These are phyloP conservation scores for Coniella lustricola DNA, from an alignment of 2,329 filamentous ascomycete genomes.

Conservation along the genomic window DNA sequence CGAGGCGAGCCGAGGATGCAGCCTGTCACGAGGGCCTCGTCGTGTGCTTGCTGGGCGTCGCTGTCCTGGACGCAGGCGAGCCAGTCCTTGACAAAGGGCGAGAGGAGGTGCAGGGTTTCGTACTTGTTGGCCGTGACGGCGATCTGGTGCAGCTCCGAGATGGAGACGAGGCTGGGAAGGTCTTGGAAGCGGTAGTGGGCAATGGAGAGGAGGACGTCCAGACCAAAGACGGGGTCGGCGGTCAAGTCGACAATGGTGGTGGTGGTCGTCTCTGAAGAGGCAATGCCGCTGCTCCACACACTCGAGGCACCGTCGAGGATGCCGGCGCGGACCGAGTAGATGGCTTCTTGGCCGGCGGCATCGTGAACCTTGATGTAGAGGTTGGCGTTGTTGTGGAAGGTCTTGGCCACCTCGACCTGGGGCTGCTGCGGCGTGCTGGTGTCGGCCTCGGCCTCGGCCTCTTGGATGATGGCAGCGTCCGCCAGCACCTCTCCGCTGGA, in stretches of 20 bases:
- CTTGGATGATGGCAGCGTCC: background rate
- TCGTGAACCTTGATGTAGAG: constrained; percentile 15
- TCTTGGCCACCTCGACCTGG: background rate
- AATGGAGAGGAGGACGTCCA: constrained; percentile 20
- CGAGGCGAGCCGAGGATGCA: constrained; percentile 20
- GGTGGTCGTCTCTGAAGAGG: background rate
- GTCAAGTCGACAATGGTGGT: constrained; percentile 3
- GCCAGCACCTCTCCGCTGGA: too few relatives aligned
- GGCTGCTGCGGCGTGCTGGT: background rate
- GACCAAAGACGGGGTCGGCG: constrained; percentile 13
- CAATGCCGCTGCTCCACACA: constrained; percentile 10
- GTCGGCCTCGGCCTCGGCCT: background rate
- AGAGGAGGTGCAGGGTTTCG: constrained; percentile 18
- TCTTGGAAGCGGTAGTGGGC: constrained; percentile 21
- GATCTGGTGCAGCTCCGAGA: constrained; percentile 18
- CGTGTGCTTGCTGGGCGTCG: constrained; percentile 11
- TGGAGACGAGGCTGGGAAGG: constrained; percentile 11
- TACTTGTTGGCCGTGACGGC: constrained; percentile 19
- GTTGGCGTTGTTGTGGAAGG: constrained; percentile 19
- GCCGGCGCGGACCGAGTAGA: constrained; percentile 17
- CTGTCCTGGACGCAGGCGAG: constrained; percentile 7
- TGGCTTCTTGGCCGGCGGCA: background rate
- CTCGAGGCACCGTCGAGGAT: constrained; percentile 17
- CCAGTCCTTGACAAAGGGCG: constrained; percentile 19
- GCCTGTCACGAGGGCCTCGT: constrained; percentile 18